A percentile compares a stretch with the other conserved stretches of the same genome.
Evolutionary conservation across 2,329 filamentous ascomycete genomes (phyloP).

Genomic region (Alternaria rosae): DNA sequence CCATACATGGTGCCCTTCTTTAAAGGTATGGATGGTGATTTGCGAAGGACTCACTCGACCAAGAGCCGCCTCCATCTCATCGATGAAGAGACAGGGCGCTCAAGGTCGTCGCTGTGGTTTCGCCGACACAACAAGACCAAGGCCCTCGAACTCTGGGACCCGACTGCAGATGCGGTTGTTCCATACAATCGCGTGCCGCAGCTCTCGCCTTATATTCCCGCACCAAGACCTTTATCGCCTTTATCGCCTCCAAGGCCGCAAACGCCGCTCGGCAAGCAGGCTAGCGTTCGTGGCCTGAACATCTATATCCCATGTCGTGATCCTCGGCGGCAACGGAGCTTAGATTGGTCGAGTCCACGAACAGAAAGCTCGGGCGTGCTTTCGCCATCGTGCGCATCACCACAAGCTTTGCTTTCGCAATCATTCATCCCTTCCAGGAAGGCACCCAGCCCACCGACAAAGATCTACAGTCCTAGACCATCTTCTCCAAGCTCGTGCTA

Average conservation of each 20-base stretch:
- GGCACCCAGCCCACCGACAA: slow-evolving; percentile 24
- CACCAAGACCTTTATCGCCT: slow-evolving; percentile 27
- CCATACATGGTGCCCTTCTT: slow-evolving; percentile 45
- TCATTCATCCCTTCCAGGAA: slow-evolving; percentile 17
- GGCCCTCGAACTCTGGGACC: slow-evolving; percentile 18
- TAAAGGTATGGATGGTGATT: slow-evolving; percentile 25
- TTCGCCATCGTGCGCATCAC: slow-evolving; percentile 35
- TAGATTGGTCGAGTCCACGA: slow-evolving; percentile 28
- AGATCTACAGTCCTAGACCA: slow-evolving; percentile 19
- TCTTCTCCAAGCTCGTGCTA: slow-evolving; percentile 10
- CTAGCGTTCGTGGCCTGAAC: slow-evolving; percentile 31
- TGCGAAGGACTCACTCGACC: slow-evolving; percentile 22
- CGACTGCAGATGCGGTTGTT: slow-evolving; percentile 10
- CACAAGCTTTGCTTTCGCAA: slow-evolving; percentile 30
- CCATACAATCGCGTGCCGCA: slow-evolving; percentile 27
- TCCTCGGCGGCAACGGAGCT: slow-evolving; percentile 1
- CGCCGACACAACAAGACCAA: slow-evolving; percentile 21
- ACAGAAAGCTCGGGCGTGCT: slow-evolving; percentile 38
- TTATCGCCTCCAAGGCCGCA: slow-evolving; percentile 21
- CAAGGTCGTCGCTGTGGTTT: slow-evolving; percentile 20
- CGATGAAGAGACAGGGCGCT: slow-evolving; percentile 14
- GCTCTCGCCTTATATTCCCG: slow-evolving; percentile 31
- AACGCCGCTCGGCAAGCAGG: slow-evolving; percentile 21
- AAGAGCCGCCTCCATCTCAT: slow-evolving; percentile 13
- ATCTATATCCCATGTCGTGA: slow-evolving; percentile 32